Evolutionary conservation across 176 grass and related monocot species (phyloP), one percentile per base, ranked within the genome.

Genomic region (Rhipidocladum racemiflorum): DNA sequence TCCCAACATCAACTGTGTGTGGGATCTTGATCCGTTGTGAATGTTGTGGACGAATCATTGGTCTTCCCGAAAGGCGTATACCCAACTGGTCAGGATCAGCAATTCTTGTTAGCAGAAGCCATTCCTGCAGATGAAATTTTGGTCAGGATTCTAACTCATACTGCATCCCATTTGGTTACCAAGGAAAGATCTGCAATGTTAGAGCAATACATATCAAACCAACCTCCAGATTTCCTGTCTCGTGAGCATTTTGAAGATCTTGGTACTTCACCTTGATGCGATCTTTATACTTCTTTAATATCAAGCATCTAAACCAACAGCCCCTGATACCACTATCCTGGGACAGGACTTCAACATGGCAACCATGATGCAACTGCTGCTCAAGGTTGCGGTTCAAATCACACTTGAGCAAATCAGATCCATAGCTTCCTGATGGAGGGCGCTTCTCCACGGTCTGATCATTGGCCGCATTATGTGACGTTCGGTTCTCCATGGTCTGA

Each of bases 271-370:
- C 92, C 70, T 79, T 89, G 48, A 91, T 54, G 42, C 25, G 34
- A 75, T 87, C 77, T 9, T 14, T 45, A 2, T 72, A 36, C 59
- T 60, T 87, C 48, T 81, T 80, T 30, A 91, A 20, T 48, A 91
- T 82, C 51, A 91, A 36, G 46, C 92, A 87, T 39, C 68, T 76
- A 64, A 89, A 94, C 89, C 92, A 94, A 28, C 89, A 94, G 18
- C 92, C 89, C 76, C 84, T 94, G 11, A 94, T 75, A 39, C 92
- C 84, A 50, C 84, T 91, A 66, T 94, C 92, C 51, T 94, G 92
- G 50, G 65, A 83, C 16, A 91, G 72, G 15, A 81, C 81, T 74
- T 94, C 92, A 7, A 89, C 62, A 51, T 62, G 77, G 60, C 51
- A 64, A 50, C 87, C 84, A 7, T 87, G 81, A 32, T 45, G 73